Percentiles rank a stretch among this genome's conserved stretches.
phyloP scores from a whole-genome alignment of 169 alveolate species.

The Cryptosporidium felis region DNA sequence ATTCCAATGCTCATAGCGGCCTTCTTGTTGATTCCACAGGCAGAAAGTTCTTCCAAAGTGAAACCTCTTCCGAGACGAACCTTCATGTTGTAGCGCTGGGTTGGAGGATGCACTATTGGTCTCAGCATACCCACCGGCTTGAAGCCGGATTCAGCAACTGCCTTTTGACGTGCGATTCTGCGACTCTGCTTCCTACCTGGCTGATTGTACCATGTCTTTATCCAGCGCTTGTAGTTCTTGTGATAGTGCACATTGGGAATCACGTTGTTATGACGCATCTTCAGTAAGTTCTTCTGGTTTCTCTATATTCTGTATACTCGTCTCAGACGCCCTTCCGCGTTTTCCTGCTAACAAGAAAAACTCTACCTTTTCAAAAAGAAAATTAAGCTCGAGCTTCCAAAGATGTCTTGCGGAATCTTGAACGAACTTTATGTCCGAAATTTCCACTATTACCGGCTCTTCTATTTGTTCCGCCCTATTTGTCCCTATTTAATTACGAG shows the following conservation, averaged over 20 bases:
- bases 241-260: slow-evolving; percentile 97
- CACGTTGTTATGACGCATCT: slow-evolving; percentile 95
- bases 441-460: no score
- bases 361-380: neutral
- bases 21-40: slow-evolving; percentile 91
- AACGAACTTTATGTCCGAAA: no score
- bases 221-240: slow-evolving; percentile 96
- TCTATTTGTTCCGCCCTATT: no score
- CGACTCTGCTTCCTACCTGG: slow-evolving; percentile 96
- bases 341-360: neutral
- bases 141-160: slow-evolving; percentile 89
- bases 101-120: slow-evolving; percentile 94
- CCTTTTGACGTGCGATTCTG: slow-evolving; percentile 87
- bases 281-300: slow-evolving; percentile 46
- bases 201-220: slow-evolving; percentile 97
- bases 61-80: slow-evolving; percentile 98
- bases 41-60: slow-evolving; percentile 94
- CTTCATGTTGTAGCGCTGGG: slow-evolving; percentile 96
- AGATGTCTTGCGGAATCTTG: neutral
- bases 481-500: no score
- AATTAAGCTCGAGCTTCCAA: neutral
- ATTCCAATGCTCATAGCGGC: slow-evolving; percentile 98
- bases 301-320: neutral
- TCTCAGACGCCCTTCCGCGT: neutral
- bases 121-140: slow-evolving; percentile 95